Base-by-base conservation (phyloP, 2,329 filamentous ascomycete species). In the Ophiocordyceps camponoti-saundersi region DNA sequence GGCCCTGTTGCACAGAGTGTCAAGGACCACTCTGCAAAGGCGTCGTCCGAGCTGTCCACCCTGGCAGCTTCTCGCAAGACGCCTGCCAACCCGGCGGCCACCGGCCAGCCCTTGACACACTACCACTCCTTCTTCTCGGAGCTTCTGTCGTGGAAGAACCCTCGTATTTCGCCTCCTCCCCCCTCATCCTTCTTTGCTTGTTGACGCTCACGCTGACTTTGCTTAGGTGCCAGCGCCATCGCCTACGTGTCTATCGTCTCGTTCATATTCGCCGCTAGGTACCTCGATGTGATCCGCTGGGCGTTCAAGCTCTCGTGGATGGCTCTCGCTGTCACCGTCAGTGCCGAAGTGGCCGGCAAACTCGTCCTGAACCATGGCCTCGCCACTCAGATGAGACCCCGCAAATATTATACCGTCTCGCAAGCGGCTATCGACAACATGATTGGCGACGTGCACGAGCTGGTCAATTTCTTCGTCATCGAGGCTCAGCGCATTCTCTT, bases 91-190 rank as follows among this genome's bases (percentile, higher is more conserved):
- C 67, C 68, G 32, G 69, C 76, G 56, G 75, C 73, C 51, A 79
- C 74, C 44, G 76, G 75, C 55, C 76, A 81, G 61, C 72, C 73
- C 45, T 63, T 82, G 57, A 82, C 77, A 49, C 77, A 81, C 63
- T 84, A 82, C 61, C 79, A 83, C 66, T 82, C 78, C 16, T 77
- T 82, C 65, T 83, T 84, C 64, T 74, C 72, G 45, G 77, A 80
- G 61, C 70, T 84, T 48, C 67, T 84, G 51, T 82, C 79, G 53
- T 83, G 80, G 77, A 71, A 80, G 59, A 79, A 80, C 60, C 77
- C 77, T 59, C 73, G 77, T 79, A 69, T 58, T 73, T 41, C 23
- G 43, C 45, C 21, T 46, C 44, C 41, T 30, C 15, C 6, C 29
- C 45, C 39, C 47, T 36, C 30, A 36, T 32, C 16, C 21, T 15